Evolutionary conservation across 495 filamentous ascomycete genomes (phyloP), one percentile per base, ranked within the genome.

Genomic region (Annulohypoxylon moriforme): DNA sequence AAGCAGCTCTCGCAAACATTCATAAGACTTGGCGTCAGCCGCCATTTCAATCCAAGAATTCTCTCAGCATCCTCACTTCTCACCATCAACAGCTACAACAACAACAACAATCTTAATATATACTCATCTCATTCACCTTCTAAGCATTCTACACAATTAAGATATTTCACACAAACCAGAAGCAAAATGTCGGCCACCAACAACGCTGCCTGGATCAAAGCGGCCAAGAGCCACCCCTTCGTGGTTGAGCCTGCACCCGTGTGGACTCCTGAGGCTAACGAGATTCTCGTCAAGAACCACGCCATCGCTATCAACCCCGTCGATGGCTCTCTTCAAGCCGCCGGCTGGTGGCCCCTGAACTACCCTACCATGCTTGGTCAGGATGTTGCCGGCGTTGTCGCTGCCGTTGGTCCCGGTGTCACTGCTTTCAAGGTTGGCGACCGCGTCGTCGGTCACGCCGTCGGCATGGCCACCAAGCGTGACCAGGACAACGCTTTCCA

Each of bases 351-450:
- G 27, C 60, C 65, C 49, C 64, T 75, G 2, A 77, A 76, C 0
- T 88, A 85, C 49, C 88, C 88, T 0, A 67, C 74, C 24, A 78
- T 88, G 49, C 75, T 89, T 2, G 88, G 89, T 34, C 73, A 72
- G 61, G 89, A 89, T 62, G 74, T 85, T 36, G 81, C 84, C 5
- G 89, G 89, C 20, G 77, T 79, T 14, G 79, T 90, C 6, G 75
- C 77, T 20, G 79, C 74, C 10, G 79, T 86, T 38, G 86, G 86
- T 27, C 50, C 63, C 5, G 75, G 42, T 8, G 83, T 83, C 18
- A 80, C 75, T 18, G 49, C 60, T 1, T 87, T 88, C 75, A 80
- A 83, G 38, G 46, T 68, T 1, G 84, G 85, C 10, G 83, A 85
- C 58, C 77, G 82, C 5, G 82, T 84, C 10, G 57, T 80, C 38